phyloP scores from a whole-genome alignment of 179 eudicot genomes.

The Nepenthes alata region DNA sequence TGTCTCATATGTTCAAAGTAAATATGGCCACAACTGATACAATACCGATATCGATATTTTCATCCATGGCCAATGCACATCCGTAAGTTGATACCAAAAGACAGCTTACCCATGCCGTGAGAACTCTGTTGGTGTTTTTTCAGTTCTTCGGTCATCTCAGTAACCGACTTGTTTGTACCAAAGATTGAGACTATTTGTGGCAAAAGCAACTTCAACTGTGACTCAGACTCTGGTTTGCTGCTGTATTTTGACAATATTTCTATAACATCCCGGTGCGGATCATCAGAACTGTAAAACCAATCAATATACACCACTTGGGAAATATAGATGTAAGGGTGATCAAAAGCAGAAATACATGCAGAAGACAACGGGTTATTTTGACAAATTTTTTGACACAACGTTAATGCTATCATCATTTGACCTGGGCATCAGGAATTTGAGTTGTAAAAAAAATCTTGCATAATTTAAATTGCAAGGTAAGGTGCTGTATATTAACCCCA shows the following conservation, averaged over 20 bases:
- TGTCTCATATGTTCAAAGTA: too few species aligned
- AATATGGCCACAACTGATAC: not conserved
- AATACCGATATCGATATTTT: not conserved
- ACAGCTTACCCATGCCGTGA: conserved; percentile 43
- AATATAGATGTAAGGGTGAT: not conserved
- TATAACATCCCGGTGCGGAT: conserved; percentile 55
- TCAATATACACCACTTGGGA: not conserved
- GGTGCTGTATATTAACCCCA: too few species aligned
- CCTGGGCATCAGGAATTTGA: too few species aligned
- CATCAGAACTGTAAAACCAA: conserved; percentile 45
- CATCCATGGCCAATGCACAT: not conserved
- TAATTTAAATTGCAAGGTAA: too few species aligned
- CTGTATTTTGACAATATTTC: conserved; percentile 45
- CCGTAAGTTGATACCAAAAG: not conserved
- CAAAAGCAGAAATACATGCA: too few species aligned
- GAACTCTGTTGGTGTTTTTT: conserved; percentile 56
- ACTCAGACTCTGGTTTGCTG: conserved; percentile 60
- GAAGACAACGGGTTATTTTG: too few species aligned
- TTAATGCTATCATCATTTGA: too few species aligned
- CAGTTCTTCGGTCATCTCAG: conserved; percentile 48
- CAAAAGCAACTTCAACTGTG: conserved; percentile 57
- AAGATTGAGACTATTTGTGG: conserved; percentile 70
- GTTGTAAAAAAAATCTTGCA: too few species aligned
- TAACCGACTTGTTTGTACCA: conserved; percentile 52
- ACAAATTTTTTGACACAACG: too few species aligned